These are phyloP conservation scores for Botryosphaeria agaves DNA, from an alignment of 2,329 filamentous ascomycete genomes.

Conservation along the genomic window DNA sequence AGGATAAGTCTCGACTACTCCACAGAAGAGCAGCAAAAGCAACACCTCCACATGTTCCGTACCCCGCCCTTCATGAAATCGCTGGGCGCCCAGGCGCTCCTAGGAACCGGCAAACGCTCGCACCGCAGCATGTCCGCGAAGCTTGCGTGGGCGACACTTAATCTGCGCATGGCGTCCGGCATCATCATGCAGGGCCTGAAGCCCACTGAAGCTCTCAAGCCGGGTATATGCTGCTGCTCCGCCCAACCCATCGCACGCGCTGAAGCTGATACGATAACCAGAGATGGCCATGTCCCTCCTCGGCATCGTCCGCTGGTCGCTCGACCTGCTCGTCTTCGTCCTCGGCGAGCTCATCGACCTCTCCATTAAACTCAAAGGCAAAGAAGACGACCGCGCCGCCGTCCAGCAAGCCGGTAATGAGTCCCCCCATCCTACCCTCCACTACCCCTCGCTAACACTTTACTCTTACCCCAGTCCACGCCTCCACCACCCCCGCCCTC, in stretches of 20 bases:
- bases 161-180: slow-evolving; percentile 50
- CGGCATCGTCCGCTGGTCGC: slow-evolving; percentile 62
- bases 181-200: slow-evolving; percentile 14
- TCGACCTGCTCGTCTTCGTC: slow-evolving; percentile 44
- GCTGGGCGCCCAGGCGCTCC: slow-evolving; percentile 60
- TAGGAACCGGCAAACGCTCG: slow-evolving; percentile 50
- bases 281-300: slow-evolving; percentile 57
- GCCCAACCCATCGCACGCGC: slow-evolving; percentile 38
- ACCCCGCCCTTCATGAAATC: slow-evolving; percentile 59
- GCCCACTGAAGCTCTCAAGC: no score
- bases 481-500: slow-evolving; percentile 10
- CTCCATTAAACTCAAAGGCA: slow-evolving; percentile 20
- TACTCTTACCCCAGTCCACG: slow-evolving; percentile 6
- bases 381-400: slow-evolving; percentile 9
- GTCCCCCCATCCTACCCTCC: background rate
- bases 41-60: slow-evolving; percentile 41
- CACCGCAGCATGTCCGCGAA: slow-evolving; percentile 51
- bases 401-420: slow-evolving; percentile 4
- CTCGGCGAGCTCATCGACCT: slow-evolving; percentile 34
- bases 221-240: no score
- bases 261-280: slow-evolving; percentile 14
- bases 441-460: slow-evolving; percentile 3
- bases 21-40: slow-evolving; percentile 51
- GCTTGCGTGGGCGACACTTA: slow-evolving; percentile 57
- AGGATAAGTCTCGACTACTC: slow-evolving; percentile 60